Evolutionary conservation across 192 early-diverging fungal genomes (phyloP).

Genomic region (Backusella macrospora): DNA sequence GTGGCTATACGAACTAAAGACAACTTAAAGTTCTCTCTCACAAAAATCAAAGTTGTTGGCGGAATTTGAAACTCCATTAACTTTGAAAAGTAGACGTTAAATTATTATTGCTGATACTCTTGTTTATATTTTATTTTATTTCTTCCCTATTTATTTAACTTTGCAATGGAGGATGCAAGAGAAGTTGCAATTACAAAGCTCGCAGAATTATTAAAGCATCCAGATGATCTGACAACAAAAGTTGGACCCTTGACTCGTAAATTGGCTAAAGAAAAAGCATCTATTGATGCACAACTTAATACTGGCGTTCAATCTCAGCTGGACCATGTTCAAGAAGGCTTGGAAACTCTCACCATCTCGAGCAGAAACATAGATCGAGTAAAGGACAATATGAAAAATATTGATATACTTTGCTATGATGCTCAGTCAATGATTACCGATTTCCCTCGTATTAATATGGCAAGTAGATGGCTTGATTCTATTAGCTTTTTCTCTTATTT

Average conservation of each 20-base stretch:
- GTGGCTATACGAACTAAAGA: too few relatives aligned
- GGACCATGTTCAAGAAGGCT: slow-evolving; percentile 85
- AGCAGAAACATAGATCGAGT: slow-evolving; percentile 66
- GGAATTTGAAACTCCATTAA: too few relatives aligned
- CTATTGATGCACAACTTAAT: slow-evolving; percentile 95
- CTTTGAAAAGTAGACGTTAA: too few relatives aligned
- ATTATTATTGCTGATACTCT: too few relatives aligned
- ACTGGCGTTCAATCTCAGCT: slow-evolving; percentile 91
- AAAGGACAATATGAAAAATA: slow-evolving; percentile 75
- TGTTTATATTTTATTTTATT: neutral
- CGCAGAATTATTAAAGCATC: slow-evolving; percentile 85
- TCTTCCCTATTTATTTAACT: neutral
- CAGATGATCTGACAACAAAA: slow-evolving; percentile 92
- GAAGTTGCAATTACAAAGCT: slow-evolving; percentile 82
- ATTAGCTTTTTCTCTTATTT: neutral
- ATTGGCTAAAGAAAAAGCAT: slow-evolving; percentile 84
- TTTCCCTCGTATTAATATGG: slow-evolving; percentile 90
- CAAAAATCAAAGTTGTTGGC: too few relatives aligned
- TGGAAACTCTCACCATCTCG: slow-evolving; percentile 74
- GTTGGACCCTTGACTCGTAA: slow-evolving; percentile 79
- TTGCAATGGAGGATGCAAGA: slow-evolving; percentile 50
- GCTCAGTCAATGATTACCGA: slow-evolving; percentile 86
- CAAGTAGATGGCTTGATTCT: slow-evolving; percentile 31
- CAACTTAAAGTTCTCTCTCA: too few relatives aligned
- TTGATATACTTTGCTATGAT: slow-evolving; percentile 85